A percentile compares a stretch with the other conserved stretches of the same genome.
These are phyloP conservation scores for Phoma sp. DNA, from an alignment of 2,329 filamentous ascomycete species.

Conservation along the genomic window DNA sequence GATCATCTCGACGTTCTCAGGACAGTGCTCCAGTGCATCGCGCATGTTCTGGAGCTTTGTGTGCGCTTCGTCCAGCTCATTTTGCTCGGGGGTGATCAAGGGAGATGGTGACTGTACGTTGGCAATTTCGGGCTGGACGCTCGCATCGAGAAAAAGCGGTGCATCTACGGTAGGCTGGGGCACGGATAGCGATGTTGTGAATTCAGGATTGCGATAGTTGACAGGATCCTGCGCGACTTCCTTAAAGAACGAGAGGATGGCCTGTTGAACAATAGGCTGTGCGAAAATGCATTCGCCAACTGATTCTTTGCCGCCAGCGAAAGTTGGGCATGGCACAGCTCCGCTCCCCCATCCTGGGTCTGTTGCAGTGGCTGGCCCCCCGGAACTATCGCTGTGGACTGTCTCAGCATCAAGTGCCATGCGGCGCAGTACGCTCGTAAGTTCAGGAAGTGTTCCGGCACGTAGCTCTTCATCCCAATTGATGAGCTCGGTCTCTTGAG, in stretches of 20 bases:
- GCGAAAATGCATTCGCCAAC: slow-evolving; percentile 67
- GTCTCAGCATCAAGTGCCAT: slow-evolving; percentile 9
- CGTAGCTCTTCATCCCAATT: slow-evolving; percentile 22
- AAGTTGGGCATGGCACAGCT: slow-evolving; percentile 53
- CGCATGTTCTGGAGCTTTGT: slow-evolving; percentile 23
- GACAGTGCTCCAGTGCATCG: slow-evolving; percentile 26
- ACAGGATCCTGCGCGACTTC: slow-evolving; percentile 57
- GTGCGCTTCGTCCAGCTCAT: slow-evolving; percentile 21
- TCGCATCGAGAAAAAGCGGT: slow-evolving; percentile 20
- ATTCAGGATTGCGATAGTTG: slow-evolving; percentile 41
- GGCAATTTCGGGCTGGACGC: background rate
- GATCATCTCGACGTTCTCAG: slow-evolving; percentile 20
- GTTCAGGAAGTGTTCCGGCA: background rate
- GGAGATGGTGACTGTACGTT: slow-evolving; percentile 4
- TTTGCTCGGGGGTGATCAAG: slow-evolving; percentile 29
- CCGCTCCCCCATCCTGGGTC: slow-evolving; percentile 18
- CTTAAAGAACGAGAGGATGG: slow-evolving; percentile 67
- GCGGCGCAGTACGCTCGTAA: slow-evolving; percentile 16
- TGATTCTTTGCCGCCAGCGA: slow-evolving; percentile 68
- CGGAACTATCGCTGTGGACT: background rate
- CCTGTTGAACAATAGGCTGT: slow-evolving; percentile 55
- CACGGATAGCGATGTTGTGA: slow-evolving; percentile 17
- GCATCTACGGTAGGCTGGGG: slow-evolving; percentile 25
- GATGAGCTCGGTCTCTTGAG: slow-evolving; percentile 9
- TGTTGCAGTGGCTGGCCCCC: background rate